phyloP scores from a whole-genome alignment of 2,329 filamentous ascomycete species.

The Colletotrichum tropicale region DNA sequence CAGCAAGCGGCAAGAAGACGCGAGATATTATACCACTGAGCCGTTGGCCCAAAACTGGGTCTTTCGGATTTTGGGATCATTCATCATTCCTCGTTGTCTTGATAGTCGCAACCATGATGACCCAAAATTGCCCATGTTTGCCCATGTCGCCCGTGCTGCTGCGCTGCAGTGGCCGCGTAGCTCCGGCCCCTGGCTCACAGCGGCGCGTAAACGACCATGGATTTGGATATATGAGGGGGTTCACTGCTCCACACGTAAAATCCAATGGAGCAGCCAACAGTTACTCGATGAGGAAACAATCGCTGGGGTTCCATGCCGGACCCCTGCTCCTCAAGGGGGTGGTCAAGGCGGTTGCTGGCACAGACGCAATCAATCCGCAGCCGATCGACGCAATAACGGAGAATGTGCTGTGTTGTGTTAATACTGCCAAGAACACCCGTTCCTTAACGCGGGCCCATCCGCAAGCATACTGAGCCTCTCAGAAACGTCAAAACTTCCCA shows the following conservation, averaged over 20 bases:
- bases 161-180: neutral
- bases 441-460: neutral
- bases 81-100: neutral
- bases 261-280: neutral
- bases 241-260: neutral
- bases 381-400: constrained; percentile 11
- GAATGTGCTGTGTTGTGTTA: constrained; percentile 3
- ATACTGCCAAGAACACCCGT: constrained; percentile 7
- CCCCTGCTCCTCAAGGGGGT: neutral
- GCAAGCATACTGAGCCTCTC: neutral
- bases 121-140: neutral
- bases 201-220: constrained; percentile 8
- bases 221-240: constrained; percentile 4
- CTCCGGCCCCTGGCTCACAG: neutral
- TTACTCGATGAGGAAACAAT: constrained; percentile 1
- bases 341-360: neutral
- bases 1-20: neutral
- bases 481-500: neutral
- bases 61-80: neutral
- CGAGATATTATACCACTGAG: neutral
- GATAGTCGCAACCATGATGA: neutral
- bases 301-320: neutral
- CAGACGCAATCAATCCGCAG: constrained; percentile 7
- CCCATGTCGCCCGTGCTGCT: neutral
- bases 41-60: neutral